Conservation (phyloP, 2,329 filamentous ascomycete genomes). For the Helotiales sp. region DNA sequence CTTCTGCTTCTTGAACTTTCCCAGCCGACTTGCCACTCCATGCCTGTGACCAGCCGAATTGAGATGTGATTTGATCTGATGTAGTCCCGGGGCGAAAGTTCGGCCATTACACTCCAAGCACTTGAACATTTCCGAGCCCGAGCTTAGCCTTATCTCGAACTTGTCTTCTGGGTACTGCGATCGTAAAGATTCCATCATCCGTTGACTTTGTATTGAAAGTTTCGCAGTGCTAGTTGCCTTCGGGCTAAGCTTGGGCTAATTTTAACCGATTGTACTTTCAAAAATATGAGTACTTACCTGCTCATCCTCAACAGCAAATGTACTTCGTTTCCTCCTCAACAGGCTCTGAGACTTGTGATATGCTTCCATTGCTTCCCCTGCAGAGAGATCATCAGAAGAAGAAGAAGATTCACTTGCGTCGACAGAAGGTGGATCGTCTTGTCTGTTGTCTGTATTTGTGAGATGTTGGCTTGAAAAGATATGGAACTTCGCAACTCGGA, state of each 20-base stretch:
- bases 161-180: not conserved
- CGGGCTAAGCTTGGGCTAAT: not conserved
- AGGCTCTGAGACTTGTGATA: not conserved
- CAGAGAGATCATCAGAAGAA: no score
- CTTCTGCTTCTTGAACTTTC: not conserved
- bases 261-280: no score
- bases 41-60: not conserved
- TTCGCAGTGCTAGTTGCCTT: not conserved
- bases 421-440: not conserved
- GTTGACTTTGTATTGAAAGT: not conserved
- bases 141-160: not conserved
- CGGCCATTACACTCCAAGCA: not conserved
- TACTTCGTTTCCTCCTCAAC: not conserved
- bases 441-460: not conserved
- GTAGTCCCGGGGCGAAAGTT: not conserved
- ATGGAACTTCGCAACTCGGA: no score
- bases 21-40: not conserved
- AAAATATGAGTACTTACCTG: not conserved
- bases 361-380: not conserved
- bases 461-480: no score
- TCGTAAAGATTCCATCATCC: not conserved
- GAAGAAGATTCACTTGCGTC: not conserved
- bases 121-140: not conserved
- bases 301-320: not conserved
- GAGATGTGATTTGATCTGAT: not conserved